Percentiles rank a stretch among this genome's conserved stretches.
These are phyloP conservation scores for Nemania sp. DNA, from an alignment of 2,329 filamentous ascomycete species.

Conservation along the genomic window DNA sequence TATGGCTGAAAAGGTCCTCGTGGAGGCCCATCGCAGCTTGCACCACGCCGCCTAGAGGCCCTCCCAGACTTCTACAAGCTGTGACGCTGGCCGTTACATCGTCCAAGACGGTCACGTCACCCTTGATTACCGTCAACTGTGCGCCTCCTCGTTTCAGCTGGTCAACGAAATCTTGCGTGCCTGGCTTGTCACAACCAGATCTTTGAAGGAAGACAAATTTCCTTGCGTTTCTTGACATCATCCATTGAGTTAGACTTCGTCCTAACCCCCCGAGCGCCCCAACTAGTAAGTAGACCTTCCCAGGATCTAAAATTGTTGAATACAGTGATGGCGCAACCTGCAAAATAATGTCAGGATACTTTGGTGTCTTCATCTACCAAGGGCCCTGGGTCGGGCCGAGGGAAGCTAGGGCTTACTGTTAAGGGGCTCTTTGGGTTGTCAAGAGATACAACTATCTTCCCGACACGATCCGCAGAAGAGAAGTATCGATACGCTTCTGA, in stretches of 20 bases:
- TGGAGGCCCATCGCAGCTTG: constrained; percentile 52
- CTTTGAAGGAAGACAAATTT: constrained; percentile 51
- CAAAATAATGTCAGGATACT: neutral
- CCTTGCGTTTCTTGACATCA: constrained; percentile 49
- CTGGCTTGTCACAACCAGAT: constrained; percentile 45
- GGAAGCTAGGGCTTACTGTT: constrained; percentile 18
- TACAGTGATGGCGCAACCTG: constrained; percentile 27
- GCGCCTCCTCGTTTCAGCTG: constrained; percentile 42
- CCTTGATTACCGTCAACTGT: constrained; percentile 42
- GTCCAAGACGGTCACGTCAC: constrained; percentile 39
- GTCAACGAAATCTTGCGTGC: constrained; percentile 40
- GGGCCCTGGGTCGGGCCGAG: neutral
- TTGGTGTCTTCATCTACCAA: neutral
- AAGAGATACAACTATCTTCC: constrained; percentile 42
- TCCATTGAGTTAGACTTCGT: constrained; percentile 50
- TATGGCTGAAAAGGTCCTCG: constrained; percentile 45
- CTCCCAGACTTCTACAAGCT: constrained; percentile 25
- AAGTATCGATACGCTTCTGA: constrained; percentile 38
- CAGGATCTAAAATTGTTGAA: constrained; percentile 22
- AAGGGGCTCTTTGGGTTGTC: constrained; percentile 33
- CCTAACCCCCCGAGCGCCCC: constrained; percentile 51
- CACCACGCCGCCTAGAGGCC: constrained; percentile 41
- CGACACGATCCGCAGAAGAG: constrained; percentile 37
- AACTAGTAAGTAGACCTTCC: constrained; percentile 41
- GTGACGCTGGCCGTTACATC: constrained; percentile 35